A percentile compares a stretch with the other conserved stretches of the same genome.
Conservation (phyloP, 805 yeast species). For the Starmerella apicola region DNA sequence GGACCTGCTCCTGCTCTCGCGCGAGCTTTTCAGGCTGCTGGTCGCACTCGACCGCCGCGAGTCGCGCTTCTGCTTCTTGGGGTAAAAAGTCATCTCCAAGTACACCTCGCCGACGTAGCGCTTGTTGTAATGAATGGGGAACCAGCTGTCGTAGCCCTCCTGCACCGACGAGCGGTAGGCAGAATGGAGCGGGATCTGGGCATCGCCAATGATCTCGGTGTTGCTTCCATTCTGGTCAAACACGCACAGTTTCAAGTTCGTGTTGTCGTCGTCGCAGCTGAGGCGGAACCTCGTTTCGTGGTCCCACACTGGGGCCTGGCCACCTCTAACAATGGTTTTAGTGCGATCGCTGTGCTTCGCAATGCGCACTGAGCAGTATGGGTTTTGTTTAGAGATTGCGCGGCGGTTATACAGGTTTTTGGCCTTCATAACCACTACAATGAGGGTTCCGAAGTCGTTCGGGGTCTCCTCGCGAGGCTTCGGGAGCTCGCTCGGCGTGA, state of each 20-base stretch:
- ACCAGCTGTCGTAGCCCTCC: conserved; percentile 83
- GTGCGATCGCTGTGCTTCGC: conserved; percentile 76
- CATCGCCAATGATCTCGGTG: conserved; percentile 74
- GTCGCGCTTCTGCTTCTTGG: conserved; percentile 29
- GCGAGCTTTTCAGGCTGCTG: background rate
- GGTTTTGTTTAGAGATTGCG: conserved; percentile 84
- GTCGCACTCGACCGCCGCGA: conserved; percentile 7
- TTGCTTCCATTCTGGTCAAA: conserved; percentile 68
- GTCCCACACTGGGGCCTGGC: conserved; percentile 82
- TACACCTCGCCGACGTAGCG: conserved; percentile 79
- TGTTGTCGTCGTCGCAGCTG: conserved; percentile 30
- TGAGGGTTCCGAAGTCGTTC: conserved; percentile 39
- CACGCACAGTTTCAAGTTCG: conserved; percentile 55
- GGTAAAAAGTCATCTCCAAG: conserved; percentile 85
- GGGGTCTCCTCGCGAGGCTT: background rate
- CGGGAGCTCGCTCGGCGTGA: background rate
- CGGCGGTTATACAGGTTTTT: conserved; percentile 77
- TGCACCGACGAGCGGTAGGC: conserved; percentile 53
- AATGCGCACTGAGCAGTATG: conserved; percentile 71
- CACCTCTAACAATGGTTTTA: conserved; percentile 69
- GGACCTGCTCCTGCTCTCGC: background rate
- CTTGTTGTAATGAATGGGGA: conserved; percentile 50
- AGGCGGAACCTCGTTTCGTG: conserved; percentile 29
- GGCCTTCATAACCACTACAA: conserved; percentile 67
- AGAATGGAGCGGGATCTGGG: conserved; percentile 62